Evolutionary conservation across 805 yeast genomes (phyloP).

Genomic region (Yamadazyma tumulicola): DNA sequence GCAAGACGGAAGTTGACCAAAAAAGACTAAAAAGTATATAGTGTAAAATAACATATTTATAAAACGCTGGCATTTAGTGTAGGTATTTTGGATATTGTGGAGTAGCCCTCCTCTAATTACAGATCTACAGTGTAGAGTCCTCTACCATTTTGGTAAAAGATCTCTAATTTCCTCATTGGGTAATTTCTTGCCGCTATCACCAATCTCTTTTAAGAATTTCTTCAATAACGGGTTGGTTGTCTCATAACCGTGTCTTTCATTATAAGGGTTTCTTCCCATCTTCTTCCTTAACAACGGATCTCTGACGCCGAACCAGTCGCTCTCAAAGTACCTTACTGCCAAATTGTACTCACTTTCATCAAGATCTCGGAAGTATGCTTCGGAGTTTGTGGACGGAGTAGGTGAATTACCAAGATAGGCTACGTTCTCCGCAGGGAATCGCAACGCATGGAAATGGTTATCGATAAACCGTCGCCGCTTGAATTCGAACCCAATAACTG

Average conservation of each 20-base stretch:
- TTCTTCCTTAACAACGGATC: slow-evolving; percentile 47
- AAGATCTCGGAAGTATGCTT: slow-evolving; percentile 46
- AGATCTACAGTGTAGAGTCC: no score
- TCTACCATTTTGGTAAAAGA: slow-evolving; percentile 1
- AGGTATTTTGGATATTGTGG: no score
- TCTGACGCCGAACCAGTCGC: slow-evolving; percentile 57
- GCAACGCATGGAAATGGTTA: slow-evolving; percentile 51
- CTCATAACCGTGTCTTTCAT: slow-evolving; percentile 36
- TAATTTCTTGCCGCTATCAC: slow-evolving; percentile 7
- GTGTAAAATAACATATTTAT: not conserved
- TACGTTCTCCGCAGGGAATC: slow-evolving; percentile 33
- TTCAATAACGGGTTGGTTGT: slow-evolving; percentile 19
- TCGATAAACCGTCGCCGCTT: slow-evolving; percentile 58
- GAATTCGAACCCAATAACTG: slow-evolving; percentile 73
- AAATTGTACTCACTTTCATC: slow-evolving; percentile 43
- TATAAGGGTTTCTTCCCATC: slow-evolving; percentile 53
- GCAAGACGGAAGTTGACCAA: slow-evolving; percentile 53
- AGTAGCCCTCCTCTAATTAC: no score
- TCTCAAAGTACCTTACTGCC: slow-evolving; percentile 52
- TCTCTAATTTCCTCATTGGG: slow-evolving; percentile 4
- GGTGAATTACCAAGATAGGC: slow-evolving; percentile 61
- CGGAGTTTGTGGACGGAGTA: slow-evolving; percentile 29
- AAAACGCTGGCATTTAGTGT: no score
- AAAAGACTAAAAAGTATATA: slow-evolving; percentile 1
- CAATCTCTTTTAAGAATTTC: slow-evolving; percentile 14